A percentile compares a stretch with the other conserved stretches of the same genome.
These are phyloP conservation scores for Verticillium klebahnii DNA, from an alignment of 2,329 filamentous ascomycete genomes.

Conservation along the genomic window DNA sequence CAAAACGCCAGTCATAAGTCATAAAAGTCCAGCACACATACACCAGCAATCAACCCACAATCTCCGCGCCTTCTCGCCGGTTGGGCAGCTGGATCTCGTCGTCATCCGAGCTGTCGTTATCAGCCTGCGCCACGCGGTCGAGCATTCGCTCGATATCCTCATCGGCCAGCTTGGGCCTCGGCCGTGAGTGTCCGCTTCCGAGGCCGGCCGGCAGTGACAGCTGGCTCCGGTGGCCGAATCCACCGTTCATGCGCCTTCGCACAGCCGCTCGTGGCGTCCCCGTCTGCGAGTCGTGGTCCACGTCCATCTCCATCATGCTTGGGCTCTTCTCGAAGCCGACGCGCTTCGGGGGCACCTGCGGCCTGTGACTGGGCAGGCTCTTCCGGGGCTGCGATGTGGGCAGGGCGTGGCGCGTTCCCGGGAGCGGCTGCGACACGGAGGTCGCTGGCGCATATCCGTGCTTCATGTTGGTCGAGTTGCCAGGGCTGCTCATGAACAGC, in stretches of 20 bases:
- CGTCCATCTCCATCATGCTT: conserved; percentile 40
- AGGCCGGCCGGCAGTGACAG: conserved; percentile 48
- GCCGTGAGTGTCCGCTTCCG: conserved; percentile 28
- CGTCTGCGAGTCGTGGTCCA: conserved; percentile 25
- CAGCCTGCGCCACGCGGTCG: conserved; percentile 44
- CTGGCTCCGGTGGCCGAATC: conserved; percentile 25
- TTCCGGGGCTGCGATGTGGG: conserved; percentile 47
- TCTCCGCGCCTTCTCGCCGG: conserved; percentile 19
- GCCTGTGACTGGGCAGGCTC: conserved; percentile 44
- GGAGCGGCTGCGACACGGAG: conserved; percentile 16
- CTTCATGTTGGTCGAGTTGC: conserved; percentile 62
- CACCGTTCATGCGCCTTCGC: conserved; percentile 17
- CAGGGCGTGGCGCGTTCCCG: conserved; percentile 28
- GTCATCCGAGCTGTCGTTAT: conserved; percentile 49
- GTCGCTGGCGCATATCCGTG: conserved; percentile 44
- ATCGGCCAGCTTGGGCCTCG: conserved; percentile 40
- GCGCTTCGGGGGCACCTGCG: conserved; percentile 35
- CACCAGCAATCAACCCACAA: background rate
- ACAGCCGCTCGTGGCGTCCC: conserved; percentile 28
- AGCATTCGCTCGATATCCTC: conserved; percentile 57
- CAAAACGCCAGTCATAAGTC: background rate
- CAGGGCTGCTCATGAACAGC: conserved; percentile 76
- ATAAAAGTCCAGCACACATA: background rate
- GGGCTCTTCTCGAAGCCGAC: conserved; percentile 45
- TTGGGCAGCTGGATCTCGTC: conserved; percentile 51